These are phyloP conservation scores for Dactylellina drechsleri DNA, from an alignment of 2,329 filamentous ascomycete species.

Conservation along the genomic window DNA sequence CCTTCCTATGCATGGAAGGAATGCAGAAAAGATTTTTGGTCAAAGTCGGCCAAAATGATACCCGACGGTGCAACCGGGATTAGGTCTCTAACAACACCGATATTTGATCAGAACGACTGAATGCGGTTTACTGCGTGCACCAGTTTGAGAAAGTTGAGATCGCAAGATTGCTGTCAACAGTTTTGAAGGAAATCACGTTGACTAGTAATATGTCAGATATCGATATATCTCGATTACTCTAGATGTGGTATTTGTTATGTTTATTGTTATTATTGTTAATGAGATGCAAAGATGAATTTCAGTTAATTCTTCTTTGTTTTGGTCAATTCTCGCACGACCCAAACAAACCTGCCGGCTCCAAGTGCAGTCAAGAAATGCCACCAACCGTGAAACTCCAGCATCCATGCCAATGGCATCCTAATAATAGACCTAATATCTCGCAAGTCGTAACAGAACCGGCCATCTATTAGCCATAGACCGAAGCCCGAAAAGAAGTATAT, in stretches of 20 bases:
- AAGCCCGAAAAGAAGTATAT: constrained; percentile 19
- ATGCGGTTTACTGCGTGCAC: background rate
- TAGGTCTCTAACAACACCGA: constrained; percentile 2
- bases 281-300: background rate
- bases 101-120: constrained; percentile 17
- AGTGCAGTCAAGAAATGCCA: constrained; percentile 15
- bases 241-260: background rate
- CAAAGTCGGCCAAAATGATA: constrained; percentile 26
- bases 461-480: constrained; percentile 10
- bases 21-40: background rate
- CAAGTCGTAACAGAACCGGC: constrained; percentile 6
- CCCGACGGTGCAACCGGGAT: constrained; percentile 16
- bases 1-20: background rate
- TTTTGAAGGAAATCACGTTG: background rate
- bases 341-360: constrained; percentile 13
- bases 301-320: constrained; percentile 15
- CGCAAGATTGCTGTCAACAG: background rate
- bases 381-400: constrained; percentile 13
- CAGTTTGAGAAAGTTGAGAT: background rate
- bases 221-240: background rate
- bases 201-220: background rate
- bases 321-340: constrained; percentile 15
- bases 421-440: constrained; percentile 1
- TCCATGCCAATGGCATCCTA: constrained; percentile 7
- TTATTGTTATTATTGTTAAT: too few relatives aligned